Evolutionary conservation across 169 alveolate genomes (phyloP).

Genomic region (Babesia divergens): DNA sequence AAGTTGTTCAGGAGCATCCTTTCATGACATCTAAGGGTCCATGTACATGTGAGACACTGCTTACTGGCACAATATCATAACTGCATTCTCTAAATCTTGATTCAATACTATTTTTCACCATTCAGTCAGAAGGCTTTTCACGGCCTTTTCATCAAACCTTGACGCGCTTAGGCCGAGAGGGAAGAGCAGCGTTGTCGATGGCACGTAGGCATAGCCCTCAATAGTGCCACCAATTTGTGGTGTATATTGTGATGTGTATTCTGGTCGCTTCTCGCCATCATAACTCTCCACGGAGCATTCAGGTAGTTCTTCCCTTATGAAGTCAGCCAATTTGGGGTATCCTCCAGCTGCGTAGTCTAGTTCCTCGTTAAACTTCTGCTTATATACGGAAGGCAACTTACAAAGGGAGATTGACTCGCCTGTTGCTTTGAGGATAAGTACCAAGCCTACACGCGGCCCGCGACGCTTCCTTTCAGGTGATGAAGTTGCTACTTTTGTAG

Average conservation of each 20-base stretch:
- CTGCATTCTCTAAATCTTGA: neutral
- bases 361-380: constrained; percentile 49
- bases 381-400: constrained; percentile 65
- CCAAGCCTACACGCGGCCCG: neutral
- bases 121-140: neutral
- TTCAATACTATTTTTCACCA: constrained; percentile 1
- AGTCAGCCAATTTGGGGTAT: constrained; percentile 68
- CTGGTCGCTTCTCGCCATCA: neutral
- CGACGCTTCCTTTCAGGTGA: neutral
- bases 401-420: constrained; percentile 20
- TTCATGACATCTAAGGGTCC: constrained; percentile 60
- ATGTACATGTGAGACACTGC: constrained; percentile 45
- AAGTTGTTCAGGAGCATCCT: constrained; percentile 24
- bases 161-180: constrained; percentile 19
- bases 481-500: neutral
- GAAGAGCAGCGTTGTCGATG: constrained; percentile 14
- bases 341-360: constrained; percentile 64
- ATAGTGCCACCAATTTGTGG: neutral
- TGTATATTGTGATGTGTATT: neutral
- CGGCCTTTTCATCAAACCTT: constrained; percentile 11
- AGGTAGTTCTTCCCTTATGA: constrained; percentile 61
- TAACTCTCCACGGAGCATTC: constrained; percentile 39
- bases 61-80: constrained; percentile 56
- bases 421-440: neutral
- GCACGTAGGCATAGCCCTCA: neutral